Percentiles rank a stretch among this genome's conserved stretches.
Evolutionary conservation across 192 early-diverging fungal genomes (phyloP).

Genomic region (Linnemannia exigua): DNA sequence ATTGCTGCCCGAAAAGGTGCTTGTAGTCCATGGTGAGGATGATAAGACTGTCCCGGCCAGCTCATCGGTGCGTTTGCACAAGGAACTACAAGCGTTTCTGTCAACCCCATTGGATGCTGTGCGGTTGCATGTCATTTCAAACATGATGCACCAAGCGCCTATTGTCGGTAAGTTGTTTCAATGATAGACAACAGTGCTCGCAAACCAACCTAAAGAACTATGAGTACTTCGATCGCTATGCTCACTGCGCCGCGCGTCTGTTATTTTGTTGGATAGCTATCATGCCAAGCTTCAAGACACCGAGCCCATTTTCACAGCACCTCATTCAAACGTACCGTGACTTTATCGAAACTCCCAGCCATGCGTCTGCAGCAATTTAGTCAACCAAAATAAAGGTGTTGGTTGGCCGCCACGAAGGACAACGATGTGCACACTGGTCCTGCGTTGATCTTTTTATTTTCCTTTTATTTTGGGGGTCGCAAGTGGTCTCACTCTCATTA

Average conservation of each 20-base stretch:
- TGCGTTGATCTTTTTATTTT: too few relatives aligned
- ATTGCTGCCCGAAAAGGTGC: conserved; percentile 31
- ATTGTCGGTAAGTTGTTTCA: conserved; percentile 18
- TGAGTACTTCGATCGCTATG: not conserved
- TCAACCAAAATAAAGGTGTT: too few relatives aligned
- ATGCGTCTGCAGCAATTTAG: not conserved
- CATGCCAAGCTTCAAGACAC: conserved; percentile 12
- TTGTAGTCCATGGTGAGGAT: conserved; percentile 46
- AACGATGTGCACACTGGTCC: too few relatives aligned
- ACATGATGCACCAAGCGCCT: conserved; percentile 38
- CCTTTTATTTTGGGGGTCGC: not conserved
- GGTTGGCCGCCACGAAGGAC: too few relatives aligned
- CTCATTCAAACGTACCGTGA: conserved; percentile 4
- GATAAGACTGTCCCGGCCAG: conserved; percentile 33
- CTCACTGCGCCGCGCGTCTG: not conserved
- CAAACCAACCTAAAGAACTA: too few relatives aligned
- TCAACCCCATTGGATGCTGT: conserved; percentile 12
- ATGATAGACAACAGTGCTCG: not conserved
- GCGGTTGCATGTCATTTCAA: conserved; percentile 26
- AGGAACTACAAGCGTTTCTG: conserved; percentile 14
- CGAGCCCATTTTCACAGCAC: not conserved
- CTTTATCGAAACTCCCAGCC: not conserved
- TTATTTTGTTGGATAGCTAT: conserved; percentile 6
- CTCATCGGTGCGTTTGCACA: conserved; percentile 25
- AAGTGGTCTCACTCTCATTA: not conserved